These are phyloP conservation scores for Delphinella strobiligena DNA, from an alignment of 2,329 filamentous ascomycete genomes.

Conservation along the genomic window DNA sequence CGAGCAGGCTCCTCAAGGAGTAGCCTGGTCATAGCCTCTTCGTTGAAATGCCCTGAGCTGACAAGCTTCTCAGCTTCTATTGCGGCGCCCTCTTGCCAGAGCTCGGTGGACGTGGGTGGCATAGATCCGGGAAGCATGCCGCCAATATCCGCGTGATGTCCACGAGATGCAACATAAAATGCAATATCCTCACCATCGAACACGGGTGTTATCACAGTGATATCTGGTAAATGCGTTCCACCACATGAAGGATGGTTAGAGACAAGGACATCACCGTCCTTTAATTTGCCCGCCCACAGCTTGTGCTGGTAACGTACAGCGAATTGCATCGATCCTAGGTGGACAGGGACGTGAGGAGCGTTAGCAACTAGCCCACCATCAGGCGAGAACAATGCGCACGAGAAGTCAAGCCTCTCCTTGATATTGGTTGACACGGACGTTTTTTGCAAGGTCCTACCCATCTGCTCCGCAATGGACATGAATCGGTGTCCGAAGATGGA, in stretches of 20 bases:
- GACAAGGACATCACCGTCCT: slow-evolving; percentile 18
- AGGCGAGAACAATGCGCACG: slow-evolving; percentile 31
- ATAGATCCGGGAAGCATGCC: slow-evolving; percentile 23
- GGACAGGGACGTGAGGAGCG: slow-evolving; percentile 30
- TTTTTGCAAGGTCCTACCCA: slow-evolving; percentile 45
- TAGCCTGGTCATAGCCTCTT: slow-evolving; percentile 9
- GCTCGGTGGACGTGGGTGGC: slow-evolving; percentile 32
- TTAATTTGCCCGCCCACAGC: slow-evolving; percentile 12
- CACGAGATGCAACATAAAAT: slow-evolving; percentile 19
- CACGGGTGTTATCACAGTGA: slow-evolving; percentile 18
- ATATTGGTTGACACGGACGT: slow-evolving; percentile 42
- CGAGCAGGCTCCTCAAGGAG: slow-evolving; percentile 17
- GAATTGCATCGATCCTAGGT: slow-evolving; percentile 23
- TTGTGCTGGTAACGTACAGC: slow-evolving; percentile 19
- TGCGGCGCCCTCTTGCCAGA: slow-evolving; percentile 36
- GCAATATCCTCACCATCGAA: slow-evolving; percentile 15
- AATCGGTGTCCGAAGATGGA: slow-evolving; percentile 45
- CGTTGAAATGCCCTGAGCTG: slow-evolving; percentile 5
- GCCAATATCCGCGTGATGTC: slow-evolving; percentile 20
- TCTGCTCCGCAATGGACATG: slow-evolving; percentile 49
- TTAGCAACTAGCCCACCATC: slow-evolving; percentile 31
- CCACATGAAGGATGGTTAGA: slow-evolving; percentile 18
- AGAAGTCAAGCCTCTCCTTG: slow-evolving; percentile 33
- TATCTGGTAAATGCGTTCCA: slow-evolving; percentile 20
- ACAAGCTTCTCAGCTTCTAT: slow-evolving; percentile 23